A percentile compares a stretch with the other conserved stretches of the same genome.
These are phyloP conservation scores for Exophiala sp. DNA, from an alignment of 2,329 filamentous ascomycete species.

Conservation along the genomic window DNA sequence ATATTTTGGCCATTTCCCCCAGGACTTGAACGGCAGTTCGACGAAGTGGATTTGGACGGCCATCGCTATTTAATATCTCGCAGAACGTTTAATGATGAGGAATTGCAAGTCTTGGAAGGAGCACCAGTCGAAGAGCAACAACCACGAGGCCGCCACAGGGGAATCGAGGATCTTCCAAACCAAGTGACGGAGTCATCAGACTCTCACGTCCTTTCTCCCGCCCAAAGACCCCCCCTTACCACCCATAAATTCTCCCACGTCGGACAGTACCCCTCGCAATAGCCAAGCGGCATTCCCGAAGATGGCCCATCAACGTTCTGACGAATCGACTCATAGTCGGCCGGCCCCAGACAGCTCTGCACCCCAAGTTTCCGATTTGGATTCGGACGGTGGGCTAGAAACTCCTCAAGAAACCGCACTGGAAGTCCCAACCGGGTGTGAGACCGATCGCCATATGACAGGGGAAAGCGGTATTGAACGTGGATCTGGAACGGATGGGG, in stretches of 20 bases:
- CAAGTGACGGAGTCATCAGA: background rate
- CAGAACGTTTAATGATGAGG: conserved; percentile 22
- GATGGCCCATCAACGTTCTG: conserved; percentile 1
- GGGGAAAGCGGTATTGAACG: background rate
- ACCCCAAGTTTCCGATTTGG: background rate
- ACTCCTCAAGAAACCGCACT: background rate
- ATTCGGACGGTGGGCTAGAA: background rate
- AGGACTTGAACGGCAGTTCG: conserved; percentile 21
- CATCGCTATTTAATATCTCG: conserved; percentile 24
- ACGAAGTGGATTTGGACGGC: conserved; percentile 26
- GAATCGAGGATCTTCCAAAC: background rate
- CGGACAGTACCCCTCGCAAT: conserved; percentile 25
- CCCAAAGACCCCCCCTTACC: conserved; percentile 15
- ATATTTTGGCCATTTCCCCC: conserved; percentile 25
- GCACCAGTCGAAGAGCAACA: background rate
- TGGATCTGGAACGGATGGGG: background rate
- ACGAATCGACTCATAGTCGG: background rate
- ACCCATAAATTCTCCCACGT: conserved; percentile 12
- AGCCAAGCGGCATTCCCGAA: conserved; percentile 17
- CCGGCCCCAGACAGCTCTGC: background rate
- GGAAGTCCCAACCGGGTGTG: background rate
- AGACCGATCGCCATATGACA: background rate
- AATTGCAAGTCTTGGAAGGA: conserved; percentile 21
- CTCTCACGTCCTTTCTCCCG: background rate
- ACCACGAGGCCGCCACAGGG: background rate